phyloP scores from a whole-genome alignment of 139 green algal species.

The Asterochloris sp. region DNA sequence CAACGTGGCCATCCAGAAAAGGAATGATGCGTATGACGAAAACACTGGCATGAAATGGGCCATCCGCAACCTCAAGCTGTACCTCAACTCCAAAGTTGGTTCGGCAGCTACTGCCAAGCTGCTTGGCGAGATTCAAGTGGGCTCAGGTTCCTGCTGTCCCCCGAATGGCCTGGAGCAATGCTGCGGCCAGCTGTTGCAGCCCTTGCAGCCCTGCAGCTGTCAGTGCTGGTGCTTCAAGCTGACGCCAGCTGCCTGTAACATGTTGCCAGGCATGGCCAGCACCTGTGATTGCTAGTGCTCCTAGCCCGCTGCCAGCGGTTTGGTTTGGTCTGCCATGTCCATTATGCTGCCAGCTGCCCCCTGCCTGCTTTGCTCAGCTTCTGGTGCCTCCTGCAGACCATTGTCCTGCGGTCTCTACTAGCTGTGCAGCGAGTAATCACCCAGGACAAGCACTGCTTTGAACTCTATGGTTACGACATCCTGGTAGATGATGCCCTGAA shows the following conservation, averaged over 20 bases:
- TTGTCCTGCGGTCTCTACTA: constrained; percentile 29
- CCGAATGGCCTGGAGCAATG: not conserved
- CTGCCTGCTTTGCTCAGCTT: no score
- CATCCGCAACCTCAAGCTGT: constrained; percentile 26
- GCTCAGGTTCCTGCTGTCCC: not conserved
- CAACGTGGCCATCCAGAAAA: constrained; percentile 61
- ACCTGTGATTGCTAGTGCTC: no score
- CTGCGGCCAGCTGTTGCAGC: no score
- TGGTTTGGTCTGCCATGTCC: no score
- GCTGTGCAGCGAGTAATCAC: constrained; percentile 66
- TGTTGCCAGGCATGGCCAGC: no score
- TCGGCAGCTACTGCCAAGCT: constrained; percentile 14
- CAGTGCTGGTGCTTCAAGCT: no score
- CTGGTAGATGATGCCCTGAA: constrained; percentile 63
- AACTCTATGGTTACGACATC: constrained; percentile 64
- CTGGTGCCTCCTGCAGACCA: not conserved
- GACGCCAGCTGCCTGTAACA: no score
- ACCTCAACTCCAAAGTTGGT: constrained; percentile 27
- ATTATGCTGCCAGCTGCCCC: no score
- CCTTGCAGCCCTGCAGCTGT: no score
- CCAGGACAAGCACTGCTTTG: constrained; percentile 75
- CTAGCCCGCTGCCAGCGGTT: no score
- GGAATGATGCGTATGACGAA: constrained; percentile 36
- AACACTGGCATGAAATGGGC: constrained; percentile 38
- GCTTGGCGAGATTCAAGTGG: constrained; percentile 29